Percentiles rank a stretch among this genome's conserved stretches.
Evolutionary conservation across 306 rosid species (phyloP).

Genomic region (Castanea crenata): DNA sequence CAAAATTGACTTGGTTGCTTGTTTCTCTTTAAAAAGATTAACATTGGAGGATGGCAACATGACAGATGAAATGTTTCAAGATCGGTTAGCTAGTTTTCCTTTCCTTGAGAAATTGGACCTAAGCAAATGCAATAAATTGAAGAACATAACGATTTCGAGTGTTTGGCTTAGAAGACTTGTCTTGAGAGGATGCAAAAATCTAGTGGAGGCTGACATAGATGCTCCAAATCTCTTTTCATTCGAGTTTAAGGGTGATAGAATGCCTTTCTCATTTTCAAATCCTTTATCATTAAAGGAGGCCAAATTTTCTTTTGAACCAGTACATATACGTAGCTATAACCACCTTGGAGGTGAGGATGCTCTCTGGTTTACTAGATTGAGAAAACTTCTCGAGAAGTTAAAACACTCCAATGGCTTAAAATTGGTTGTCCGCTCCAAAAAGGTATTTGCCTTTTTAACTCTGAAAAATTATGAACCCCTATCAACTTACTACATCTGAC

Average conservation of each 20-base stretch:
- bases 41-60: constrained; percentile 45
- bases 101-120: constrained; percentile 42
- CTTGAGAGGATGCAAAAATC: constrained; percentile 36
- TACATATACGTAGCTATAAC: not conserved
- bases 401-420: constrained; percentile 18
- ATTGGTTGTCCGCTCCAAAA: constrained; percentile 37
- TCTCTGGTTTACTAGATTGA: constrained; percentile 5
- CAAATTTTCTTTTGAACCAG: constrained; percentile 29
- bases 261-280: constrained; percentile 19
- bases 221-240: constrained; percentile 39
- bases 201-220: not conserved
- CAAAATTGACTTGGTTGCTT: constrained; percentile 35
- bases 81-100: constrained; percentile 20
- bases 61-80: constrained; percentile 31
- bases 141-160: constrained; percentile 9
- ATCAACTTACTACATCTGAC: not conserved
- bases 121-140: constrained; percentile 8
- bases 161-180: constrained; percentile 24
- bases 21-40: constrained; percentile 45
- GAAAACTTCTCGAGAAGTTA: constrained; percentile 21
- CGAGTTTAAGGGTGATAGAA: constrained; percentile 33
- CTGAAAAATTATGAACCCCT: not conserved
- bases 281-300: constrained; percentile 27
- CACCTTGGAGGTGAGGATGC: not conserved
- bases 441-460: constrained; percentile 26